Evolutionary conservation across 805 yeast genomes (phyloP), one percentile per base, ranked within the genome.

Genomic region (Starmera quercuum): DNA sequence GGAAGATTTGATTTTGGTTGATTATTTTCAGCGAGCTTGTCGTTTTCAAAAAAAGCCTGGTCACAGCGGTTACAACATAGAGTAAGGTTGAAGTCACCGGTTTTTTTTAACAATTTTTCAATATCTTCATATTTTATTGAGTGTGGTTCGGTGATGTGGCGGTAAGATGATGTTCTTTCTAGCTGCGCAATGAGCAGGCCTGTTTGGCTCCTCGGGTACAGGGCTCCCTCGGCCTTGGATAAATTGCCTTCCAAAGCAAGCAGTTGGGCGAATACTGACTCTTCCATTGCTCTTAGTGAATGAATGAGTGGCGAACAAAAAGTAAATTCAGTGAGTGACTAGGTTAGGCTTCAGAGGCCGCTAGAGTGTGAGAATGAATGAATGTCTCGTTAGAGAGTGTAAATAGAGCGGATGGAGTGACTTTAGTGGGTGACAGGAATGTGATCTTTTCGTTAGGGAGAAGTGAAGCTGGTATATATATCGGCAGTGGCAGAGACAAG

Each of bases 41-140:
- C 59, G 30, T 46, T 44, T 12, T 31, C 32, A 29, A 47, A 54
- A 6, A 53, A 31, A 5, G 45, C 32, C n/a, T 46, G 49, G 23
- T 51, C 42, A 32, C 59, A 54, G 5, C 39, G 28, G 2, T 49
- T 33, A 26, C 59, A 54, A 18, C 40, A 39, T n/a, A 46, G 30
- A 2, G 53, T 31, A 10, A 54, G 25, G 29, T 51, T 45, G 11
- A 43, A 43, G 7, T 42, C 33, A 3, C 41, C 48, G 3, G 41
- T 41, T 39, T 62, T 53, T 3, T 35, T 18, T 4, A 53, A 21
- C 2, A 51, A 20, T 1, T 21, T n/a, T 16, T 26, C 38, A 52
- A 53, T 50, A 53, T 55, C 31, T 2, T 37, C 40, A 6, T 38
- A 31, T 7, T 73, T 57, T 21, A 67, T 55, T 6, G 33, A 18